A percentile compares a stretch with the other conserved stretches of the same genome.
phyloP scores from a whole-genome alignment of 2,329 filamentous ascomycete species.

The Penicillium sumatraense region DNA sequence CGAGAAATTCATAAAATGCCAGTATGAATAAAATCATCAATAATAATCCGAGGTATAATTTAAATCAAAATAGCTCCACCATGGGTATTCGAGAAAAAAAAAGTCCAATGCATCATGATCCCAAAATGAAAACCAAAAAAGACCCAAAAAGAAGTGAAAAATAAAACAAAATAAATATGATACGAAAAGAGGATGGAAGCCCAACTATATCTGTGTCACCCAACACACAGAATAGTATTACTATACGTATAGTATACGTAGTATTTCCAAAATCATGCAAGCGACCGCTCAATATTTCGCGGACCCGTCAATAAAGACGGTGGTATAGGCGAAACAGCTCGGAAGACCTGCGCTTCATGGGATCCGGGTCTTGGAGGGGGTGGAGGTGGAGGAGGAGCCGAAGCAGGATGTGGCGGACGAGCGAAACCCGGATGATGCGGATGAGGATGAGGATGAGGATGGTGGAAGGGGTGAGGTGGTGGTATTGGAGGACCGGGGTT shows the following conservation, averaged over 20 bases:
- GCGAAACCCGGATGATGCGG: constrained; percentile 15
- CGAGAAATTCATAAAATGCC: too few relatives aligned
- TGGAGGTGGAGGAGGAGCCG: constrained; percentile 19
- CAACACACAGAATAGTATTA: too few relatives aligned
- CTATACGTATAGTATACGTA: too few relatives aligned
- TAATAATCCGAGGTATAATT: background rate
- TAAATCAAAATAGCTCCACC: background rate
- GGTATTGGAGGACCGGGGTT: constrained; percentile 12
- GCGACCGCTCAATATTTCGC: constrained; percentile 43
- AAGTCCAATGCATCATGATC: background rate
- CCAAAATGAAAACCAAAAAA: constrained; percentile 2
- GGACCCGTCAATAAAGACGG: constrained; percentile 27
- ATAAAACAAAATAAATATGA: background rate
- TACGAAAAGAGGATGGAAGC: too few relatives aligned
- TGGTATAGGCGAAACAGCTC: constrained; percentile 25
- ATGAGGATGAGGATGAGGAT: constrained; percentile 16
- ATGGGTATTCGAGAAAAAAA: constrained; percentile 11
- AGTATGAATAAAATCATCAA: background rate
- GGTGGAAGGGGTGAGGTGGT: constrained; percentile 13
- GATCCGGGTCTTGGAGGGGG: constrained; percentile 24
- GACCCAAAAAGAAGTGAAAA: background rate
- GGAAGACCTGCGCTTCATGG: constrained; percentile 22
- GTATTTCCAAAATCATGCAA: constrained; percentile 35
- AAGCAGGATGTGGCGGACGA: constrained; percentile 15
- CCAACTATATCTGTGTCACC: too few relatives aligned